Evolutionary conservation across 441 rosid species (phyloP).

Genomic region (Syzygium malaccense): DNA sequence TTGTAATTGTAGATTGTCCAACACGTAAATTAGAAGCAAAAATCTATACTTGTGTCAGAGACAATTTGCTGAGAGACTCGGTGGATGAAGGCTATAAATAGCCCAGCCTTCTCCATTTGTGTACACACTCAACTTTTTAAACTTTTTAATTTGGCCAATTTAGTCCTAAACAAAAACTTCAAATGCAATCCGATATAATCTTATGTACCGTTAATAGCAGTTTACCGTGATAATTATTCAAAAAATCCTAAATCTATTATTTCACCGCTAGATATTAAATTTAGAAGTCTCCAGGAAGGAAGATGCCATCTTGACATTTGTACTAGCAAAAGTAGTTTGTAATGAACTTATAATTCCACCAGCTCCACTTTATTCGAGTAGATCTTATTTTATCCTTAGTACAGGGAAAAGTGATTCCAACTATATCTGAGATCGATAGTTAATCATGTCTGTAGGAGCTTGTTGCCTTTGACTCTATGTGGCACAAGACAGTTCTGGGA

Average conservation of each 20-base stretch:
- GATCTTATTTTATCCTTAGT: neutral
- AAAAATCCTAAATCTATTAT: neutral
- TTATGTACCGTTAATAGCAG: too few species aligned
- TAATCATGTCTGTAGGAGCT: neutral
- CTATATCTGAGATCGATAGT: neutral
- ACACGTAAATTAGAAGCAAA: neutral
- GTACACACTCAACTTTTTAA: too few species aligned
- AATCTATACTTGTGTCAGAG: neutral
- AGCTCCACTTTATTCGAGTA: neutral
- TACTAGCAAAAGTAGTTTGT: neutral
- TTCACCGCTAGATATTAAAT: neutral
- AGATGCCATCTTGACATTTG: neutral
- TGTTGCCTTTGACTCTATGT: neutral
- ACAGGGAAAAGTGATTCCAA: neutral
- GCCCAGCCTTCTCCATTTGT: too few species aligned
- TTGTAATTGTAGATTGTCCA: neutral
- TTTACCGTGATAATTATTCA: too few species aligned
- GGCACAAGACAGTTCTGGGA: neutral
- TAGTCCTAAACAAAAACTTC: too few species aligned
- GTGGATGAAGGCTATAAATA: too few species aligned
- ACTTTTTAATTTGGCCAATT: too few species aligned
- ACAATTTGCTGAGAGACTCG: neutral
- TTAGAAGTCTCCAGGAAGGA: neutral
- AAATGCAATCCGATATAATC: too few species aligned
- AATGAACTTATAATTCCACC: neutral